phyloP scores from a whole-genome alignment of 345 rosid genomes.

The Ceriops zippeliana region DNA sequence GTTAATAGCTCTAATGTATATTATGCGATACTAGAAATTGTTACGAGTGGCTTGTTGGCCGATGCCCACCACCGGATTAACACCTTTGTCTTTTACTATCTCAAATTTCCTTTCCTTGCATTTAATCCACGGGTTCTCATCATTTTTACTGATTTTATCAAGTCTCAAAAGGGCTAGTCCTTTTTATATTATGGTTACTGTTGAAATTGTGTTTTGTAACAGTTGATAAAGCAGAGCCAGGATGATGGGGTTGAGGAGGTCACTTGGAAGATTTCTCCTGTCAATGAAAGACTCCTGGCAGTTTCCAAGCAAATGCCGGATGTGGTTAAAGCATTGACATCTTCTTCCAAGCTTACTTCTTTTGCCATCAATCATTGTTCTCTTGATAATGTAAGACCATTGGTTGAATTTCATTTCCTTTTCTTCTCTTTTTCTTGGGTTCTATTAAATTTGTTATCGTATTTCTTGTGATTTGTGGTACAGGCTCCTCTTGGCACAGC shows the following conservation, averaged over 20 bases:
- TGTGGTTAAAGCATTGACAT: conserved; percentile 43
- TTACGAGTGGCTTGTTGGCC: too few relatives aligned
- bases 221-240: conserved; percentile 94
- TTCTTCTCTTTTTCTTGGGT: not conserved
- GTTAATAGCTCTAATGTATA: too few relatives aligned
- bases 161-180: not conserved
- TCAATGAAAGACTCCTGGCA: conserved; percentile 71
- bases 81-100: not conserved
- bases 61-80: too few relatives aligned
- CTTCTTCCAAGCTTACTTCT: conserved; percentile 46
- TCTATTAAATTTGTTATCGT: not conserved
- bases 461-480: conserved; percentile 3
- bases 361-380: conserved; percentile 55
- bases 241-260: conserved; percentile 80
- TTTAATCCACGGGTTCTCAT: not conserved
- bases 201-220: conserved; percentile 4
- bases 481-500: conserved; percentile 36
- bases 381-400: conserved; percentile 38
- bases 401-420: not conserved
- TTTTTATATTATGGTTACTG: not conserved
- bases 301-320: conserved; percentile 59
- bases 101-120: not conserved
- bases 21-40: not conserved
- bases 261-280: conserved; percentile 94
- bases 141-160: too few relatives aligned